Base-by-base conservation (phyloP, 2,329 filamentous ascomycete genomes). In the Penicillium polonicum region DNA sequence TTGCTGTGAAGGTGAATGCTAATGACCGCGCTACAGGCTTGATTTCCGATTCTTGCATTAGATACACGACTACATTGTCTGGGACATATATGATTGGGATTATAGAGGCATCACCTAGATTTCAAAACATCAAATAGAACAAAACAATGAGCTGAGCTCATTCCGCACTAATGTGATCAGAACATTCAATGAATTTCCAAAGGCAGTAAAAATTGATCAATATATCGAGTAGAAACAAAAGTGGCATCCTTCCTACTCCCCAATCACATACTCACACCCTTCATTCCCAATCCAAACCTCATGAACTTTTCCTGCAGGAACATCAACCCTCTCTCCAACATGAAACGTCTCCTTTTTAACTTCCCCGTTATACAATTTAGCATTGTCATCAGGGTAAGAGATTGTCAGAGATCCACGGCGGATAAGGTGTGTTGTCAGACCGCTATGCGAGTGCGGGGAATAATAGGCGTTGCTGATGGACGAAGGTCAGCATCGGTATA, bases 241-340 rank as follows among this genome's bases (percentile, higher is more conserved):
- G 3, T 36, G 4, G 13, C 5, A 27, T 31, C 6, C 23, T 52
- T 41, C 25, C 41, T 66, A 83, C 65, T 85, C 82, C 25, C 83
- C 83, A 68, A 86, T 85, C 27, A 85, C 82, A 75, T 85, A 85
- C 59, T 83, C 83, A 70, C 84, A 86, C 1, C 84, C 84, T 41
- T 81, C 74, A 8, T 72, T 61, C 0, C 85, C 84, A 62, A 87
- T 82, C 83, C 84, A 86, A 1, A 87, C 84, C 70, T 87, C 83
- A 66, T 87, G 84, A 23, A 79, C 55, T 63, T 79, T 80, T 2
- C 78, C 76, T 0, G 82, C 83, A 25, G 83, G 81, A 0, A 87
- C 84, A 71, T 87, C 84, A 19, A 86, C 71, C 60, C 84, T 73
- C 1, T 76, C 76, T 2, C 84, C 84, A 0, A 75, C 74, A 0